Conservation (phyloP, 768 basidiomycete genomes). For the Leccinum barrowsii region DNA sequence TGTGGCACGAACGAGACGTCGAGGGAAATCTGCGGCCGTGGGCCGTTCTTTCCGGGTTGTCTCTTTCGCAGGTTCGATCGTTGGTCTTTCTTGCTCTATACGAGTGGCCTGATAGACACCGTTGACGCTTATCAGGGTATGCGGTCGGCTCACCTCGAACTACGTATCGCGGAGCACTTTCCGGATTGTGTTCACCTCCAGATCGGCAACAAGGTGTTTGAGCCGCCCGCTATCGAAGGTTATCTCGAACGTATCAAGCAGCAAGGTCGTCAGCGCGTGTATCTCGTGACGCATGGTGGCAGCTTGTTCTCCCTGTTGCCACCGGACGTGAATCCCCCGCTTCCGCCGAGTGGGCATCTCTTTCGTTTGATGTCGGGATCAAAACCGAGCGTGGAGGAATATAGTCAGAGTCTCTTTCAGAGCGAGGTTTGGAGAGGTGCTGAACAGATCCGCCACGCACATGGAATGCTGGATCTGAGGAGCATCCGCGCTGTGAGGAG, state of each 20-base stretch:
- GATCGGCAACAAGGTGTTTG: slow-evolving; percentile 47
- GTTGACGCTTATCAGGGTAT: slow-evolving; percentile 28
- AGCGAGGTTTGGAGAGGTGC: slow-evolving; percentile 61
- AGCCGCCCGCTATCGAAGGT: slow-evolving; percentile 84
- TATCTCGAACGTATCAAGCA: slow-evolving; percentile 72
- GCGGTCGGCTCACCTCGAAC: slow-evolving; percentile 57
- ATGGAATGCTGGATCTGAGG: slow-evolving; percentile 72
- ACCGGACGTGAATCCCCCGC: slow-evolving; percentile 59
- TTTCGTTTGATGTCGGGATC: slow-evolving; percentile 28
- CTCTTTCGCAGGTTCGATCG: slow-evolving; percentile 60
- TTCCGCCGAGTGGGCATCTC: slow-evolving; percentile 54
- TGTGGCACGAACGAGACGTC: slow-evolving; percentile 69
- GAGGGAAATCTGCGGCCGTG: slow-evolving; percentile 61
- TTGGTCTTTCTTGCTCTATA: not conserved
- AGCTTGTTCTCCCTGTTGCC: slow-evolving; percentile 60
- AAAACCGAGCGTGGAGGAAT: slow-evolving; percentile 25
- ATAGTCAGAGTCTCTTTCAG: slow-evolving; percentile 38
- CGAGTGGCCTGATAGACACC: slow-evolving; percentile 12
- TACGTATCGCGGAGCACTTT: slow-evolving; percentile 71
- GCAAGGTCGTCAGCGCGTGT: slow-evolving; percentile 55
- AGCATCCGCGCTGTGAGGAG: slow-evolving; percentile 62
- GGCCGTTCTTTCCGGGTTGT: slow-evolving; percentile 73
- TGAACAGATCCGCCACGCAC: slow-evolving; percentile 58
- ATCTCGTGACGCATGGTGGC: slow-evolving; percentile 70
- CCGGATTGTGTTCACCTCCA: slow-evolving; percentile 42